phyloP scores from a whole-genome alignment of 495 filamentous ascomycete genomes.

The Tuber umbilicatum region DNA sequence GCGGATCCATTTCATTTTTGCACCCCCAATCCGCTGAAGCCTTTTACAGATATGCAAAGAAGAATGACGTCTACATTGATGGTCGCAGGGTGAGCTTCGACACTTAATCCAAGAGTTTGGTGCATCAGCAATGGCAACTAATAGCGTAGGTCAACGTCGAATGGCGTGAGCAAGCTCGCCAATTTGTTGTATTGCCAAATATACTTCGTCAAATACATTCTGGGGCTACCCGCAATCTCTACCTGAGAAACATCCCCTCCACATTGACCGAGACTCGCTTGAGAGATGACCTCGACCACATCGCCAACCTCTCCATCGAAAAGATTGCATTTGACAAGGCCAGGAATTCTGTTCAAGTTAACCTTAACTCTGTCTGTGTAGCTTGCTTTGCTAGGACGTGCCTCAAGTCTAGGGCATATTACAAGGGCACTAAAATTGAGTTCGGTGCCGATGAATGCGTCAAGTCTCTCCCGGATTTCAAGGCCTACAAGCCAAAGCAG shows the following conservation, averaged over 20 bases:
- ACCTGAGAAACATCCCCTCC: slow-evolving; percentile 54
- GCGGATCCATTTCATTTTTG: slow-evolving; percentile 65
- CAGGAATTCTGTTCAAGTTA: slow-evolving; percentile 54
- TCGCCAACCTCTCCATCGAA: slow-evolving; percentile 69
- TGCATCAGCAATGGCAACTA: slow-evolving; percentile 21
- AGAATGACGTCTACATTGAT: slow-evolving; percentile 62
- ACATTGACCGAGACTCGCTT: slow-evolving; percentile 59
- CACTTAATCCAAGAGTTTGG: background rate
- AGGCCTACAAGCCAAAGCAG: slow-evolving; percentile 19
- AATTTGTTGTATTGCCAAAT: slow-evolving; percentile 62
- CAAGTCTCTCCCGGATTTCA: slow-evolving; percentile 49
- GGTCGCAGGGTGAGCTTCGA: slow-evolving; percentile 56
- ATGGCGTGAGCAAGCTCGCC: slow-evolving; percentile 60
- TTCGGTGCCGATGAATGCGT: slow-evolving; percentile 72
- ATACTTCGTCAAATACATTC: slow-evolving; percentile 59
- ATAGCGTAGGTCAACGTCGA: slow-evolving; percentile 56
- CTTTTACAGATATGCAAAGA: slow-evolving; percentile 60
- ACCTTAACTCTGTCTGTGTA: slow-evolving; percentile 71
- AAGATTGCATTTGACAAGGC: slow-evolving; percentile 54
- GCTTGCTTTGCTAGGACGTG: slow-evolving; percentile 68
- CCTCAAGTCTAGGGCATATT: slow-evolving; percentile 68
- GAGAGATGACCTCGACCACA: slow-evolving; percentile 72
- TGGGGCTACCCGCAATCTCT: slow-evolving; percentile 73
- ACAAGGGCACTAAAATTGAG: slow-evolving; percentile 66
- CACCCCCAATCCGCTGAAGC: slow-evolving; percentile 55